These are phyloP conservation scores for Westerdykella sp. DNA, from an alignment of 2,329 filamentous ascomycete genomes.

Conservation along the genomic window DNA sequence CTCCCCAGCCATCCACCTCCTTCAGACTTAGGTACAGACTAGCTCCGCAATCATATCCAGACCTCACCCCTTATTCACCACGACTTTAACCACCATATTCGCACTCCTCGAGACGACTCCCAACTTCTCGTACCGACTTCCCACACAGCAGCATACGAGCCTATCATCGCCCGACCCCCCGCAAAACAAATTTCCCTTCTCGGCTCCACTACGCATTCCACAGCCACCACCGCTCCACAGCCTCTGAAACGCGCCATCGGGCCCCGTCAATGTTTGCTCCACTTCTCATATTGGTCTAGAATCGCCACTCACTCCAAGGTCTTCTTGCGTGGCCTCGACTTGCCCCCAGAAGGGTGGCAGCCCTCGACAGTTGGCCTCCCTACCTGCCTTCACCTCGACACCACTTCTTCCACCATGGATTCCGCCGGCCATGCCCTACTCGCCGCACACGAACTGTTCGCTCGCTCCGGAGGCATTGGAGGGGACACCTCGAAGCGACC, in stretches of 20 bases:
- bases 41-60: no score
- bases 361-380: no score
- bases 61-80: no score
- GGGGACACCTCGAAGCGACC: conserved; percentile 40
- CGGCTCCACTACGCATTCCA: not conserved
- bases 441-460: conserved; percentile 41
- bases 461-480: conserved; percentile 38
- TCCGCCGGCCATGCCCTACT: conserved; percentile 33
- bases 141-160: no score
- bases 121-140: no score
- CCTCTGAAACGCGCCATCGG: no score
- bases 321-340: conserved; percentile 1
- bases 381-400: not conserved
- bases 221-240: not conserved
- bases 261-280: not conserved
- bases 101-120: no score
- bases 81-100: no score
- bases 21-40: no score
- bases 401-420: conserved; percentile 38
- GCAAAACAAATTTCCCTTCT: not conserved
- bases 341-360: no score
- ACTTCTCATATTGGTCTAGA: conserved; percentile 4
- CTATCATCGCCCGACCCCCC: not conserved
- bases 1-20: no score
- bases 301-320: conserved; percentile 11